Base-by-base conservation (phyloP, 164 flowering plant species). In the Warburgia ugandensis region DNA sequence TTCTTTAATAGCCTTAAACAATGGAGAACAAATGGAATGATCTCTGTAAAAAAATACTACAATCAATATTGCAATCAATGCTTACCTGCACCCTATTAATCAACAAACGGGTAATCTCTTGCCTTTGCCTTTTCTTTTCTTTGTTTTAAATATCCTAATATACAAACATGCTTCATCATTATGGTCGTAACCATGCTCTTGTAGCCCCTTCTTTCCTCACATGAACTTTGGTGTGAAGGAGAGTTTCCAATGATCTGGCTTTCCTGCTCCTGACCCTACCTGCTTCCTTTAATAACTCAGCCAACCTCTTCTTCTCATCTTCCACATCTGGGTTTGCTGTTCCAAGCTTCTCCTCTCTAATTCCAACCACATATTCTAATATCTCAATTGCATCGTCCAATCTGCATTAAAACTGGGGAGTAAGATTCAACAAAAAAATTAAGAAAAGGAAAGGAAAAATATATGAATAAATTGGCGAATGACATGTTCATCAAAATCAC, bases 261-360 rank as follows among this genome's bases (percentile, higher is more conserved):
- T 84, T 79, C 59, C 86, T 61, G 73, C 48, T 83, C 22, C 85
- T 72, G 20, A 58, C 77, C 62, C 79, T 74, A 51, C 95, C 95
- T 3, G 89, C 83, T 64, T 83, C 89, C 59, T 78, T 81, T 41
- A 86, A 43, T 40, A 86, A 66, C 68, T 83, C 89, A 7, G 70
- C 68, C 73, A 84, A 65, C 67, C 95, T 77, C 63, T 68, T 76
- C 63, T 81, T 86, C 65, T 86, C 95, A 56, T 83, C 92, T 48
- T 77, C 84, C 39, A 79, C 88, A 44, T 81, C 95, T 20, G 89
- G 84, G 56, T 81, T 75, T 25, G 92, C 95, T n/a, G 95, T 86
- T 65, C 92, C 95, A 20, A 86, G 86, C 65, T 86, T 86, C 66
- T 84, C 89, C 67, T 84, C 95, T 56, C 95, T 79, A 68, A 78